Base-by-base conservation (phyloP, 139 green algal species). In the Choricystis sp. region DNA sequence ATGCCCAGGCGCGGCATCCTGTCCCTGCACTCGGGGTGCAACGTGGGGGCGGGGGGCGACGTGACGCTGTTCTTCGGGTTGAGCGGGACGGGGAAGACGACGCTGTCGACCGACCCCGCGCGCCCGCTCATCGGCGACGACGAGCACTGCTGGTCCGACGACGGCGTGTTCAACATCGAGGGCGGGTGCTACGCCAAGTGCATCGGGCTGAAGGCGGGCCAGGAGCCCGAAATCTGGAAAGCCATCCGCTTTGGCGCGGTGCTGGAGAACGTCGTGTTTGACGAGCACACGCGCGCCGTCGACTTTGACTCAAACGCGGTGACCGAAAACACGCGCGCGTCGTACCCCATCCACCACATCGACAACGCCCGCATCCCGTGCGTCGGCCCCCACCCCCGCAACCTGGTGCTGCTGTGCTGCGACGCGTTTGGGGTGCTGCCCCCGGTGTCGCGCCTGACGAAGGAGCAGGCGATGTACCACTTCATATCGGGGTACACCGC, bases 401-500 rank as follows among this genome's bases (percentile, higher is more conserved):
- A 94, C 70, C 78, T 97, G 40, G 83, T 95, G 67, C 70, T 95
- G 62, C 77, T 94, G 24, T 84, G 77, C 70, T 92, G 85, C 72
- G 87, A 95, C 71, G 90, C 90, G 3, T 97, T 97, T 75, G 92
- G 91, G 26, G 89, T 97, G 66, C 80, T 96, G 71, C 89, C 89
- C 0, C 89, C 89, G 20, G 84, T 96, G 24, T 74, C 69, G 57
- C 79, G 77, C 58, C 82, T 97, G 23, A 92, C 77, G 23, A 71
- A 68, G 28, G 83, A 89, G 69, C 91, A 97, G 74, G 91, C 89
- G 29, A 97, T 97, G 90, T 98, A 97, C 74, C 87, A 95, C 68
- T 98, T 97, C 72, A 85, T 98, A 62, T 84, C 66, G 14, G 92
- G 91, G 21, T 98, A 98, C 85, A 98, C 91, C 2, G 83, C 89